Conservation (phyloP, 2,329 filamentous ascomycete species). For the Bipolaris gigantea region DNA sequence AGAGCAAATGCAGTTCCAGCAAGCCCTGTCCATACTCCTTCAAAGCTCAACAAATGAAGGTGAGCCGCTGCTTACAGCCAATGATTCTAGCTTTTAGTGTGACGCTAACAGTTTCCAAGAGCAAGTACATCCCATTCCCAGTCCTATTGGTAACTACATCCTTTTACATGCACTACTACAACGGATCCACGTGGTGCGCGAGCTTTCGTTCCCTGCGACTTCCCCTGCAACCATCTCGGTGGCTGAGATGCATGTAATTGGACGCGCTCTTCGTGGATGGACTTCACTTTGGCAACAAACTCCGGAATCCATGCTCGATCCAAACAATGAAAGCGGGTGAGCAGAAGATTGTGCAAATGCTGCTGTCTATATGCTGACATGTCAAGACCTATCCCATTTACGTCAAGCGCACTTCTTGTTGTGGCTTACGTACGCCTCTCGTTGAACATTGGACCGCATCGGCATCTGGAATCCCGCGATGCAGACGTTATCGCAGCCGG, state of each 20-base stretch:
- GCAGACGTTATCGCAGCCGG: conserved; percentile 47
- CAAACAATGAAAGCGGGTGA: conserved; percentile 40
- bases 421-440: conserved; percentile 54
- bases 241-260: conserved; percentile 26
- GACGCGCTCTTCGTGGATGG: conserved; percentile 39
- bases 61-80: not conserved
- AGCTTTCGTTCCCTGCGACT: conserved; percentile 29
- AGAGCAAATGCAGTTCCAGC: conserved; percentile 33
- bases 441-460: conserved; percentile 50
- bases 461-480: conserved; percentile 51
- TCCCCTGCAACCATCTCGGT: conserved; percentile 23
- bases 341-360: not conserved
- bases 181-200: conserved; percentile 33
- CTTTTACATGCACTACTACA: conserved; percentile 37
- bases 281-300: conserved; percentile 42
- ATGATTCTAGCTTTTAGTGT: no score
- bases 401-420: conserved; percentile 51
- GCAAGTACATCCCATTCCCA: conserved; percentile 32
- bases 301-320: conserved; percentile 42
- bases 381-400: conserved; percentile 40
- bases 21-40: conserved; percentile 32
- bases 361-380: not conserved
- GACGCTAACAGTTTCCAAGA: conserved; percentile 1
- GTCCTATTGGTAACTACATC: conserved; percentile 37
- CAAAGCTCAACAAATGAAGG: conserved; percentile 18